phyloP scores from a whole-genome alignment of 139 green algal species.

The Ettlia oleoabundans region DNA sequence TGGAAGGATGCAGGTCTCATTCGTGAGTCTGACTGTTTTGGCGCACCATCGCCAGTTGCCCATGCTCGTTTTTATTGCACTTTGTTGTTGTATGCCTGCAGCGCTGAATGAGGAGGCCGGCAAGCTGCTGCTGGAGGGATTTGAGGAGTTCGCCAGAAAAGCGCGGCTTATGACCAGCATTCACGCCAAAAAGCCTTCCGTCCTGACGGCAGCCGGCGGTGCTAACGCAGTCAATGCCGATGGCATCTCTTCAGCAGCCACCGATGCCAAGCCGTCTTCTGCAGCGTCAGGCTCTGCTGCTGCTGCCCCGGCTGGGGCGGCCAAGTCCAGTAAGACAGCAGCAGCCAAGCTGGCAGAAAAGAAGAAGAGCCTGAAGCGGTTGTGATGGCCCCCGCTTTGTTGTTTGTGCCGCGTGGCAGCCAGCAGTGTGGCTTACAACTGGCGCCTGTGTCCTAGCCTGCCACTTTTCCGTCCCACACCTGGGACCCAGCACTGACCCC shows the following conservation, averaged over 20 bases:
- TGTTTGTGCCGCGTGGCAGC: no score
- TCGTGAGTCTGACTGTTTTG: not conserved
- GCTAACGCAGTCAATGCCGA: slow-evolving; percentile 78
- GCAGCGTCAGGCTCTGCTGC: slow-evolving; percentile 2
- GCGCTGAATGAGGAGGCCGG: slow-evolving; percentile 98
- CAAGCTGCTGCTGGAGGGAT: slow-evolving; percentile 92
- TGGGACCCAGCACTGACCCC: no score
- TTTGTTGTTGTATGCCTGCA: not conserved
- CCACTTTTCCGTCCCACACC: no score
- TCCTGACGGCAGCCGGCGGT: slow-evolving; percentile 73
- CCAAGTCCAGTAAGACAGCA: slow-evolving; percentile 68
- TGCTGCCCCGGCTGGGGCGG: slow-evolving; percentile 31
- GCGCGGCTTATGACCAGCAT: slow-evolving; percentile 93
- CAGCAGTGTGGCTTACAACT: no score
- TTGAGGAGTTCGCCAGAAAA: slow-evolving; percentile 86
- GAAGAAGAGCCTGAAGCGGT: slow-evolving; percentile 84
- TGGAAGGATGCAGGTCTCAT: no score
- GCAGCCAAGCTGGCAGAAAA: slow-evolving; percentile 50
- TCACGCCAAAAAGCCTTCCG: slow-evolving; percentile 67
- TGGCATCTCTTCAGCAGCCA: not conserved
- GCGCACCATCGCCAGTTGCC: not conserved
- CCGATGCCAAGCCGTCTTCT: slow-evolving; percentile 22
- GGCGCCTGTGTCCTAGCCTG: no score
- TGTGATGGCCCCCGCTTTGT: no score
- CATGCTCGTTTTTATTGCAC: not conserved